These are phyloP conservation scores for Diaporthe ilicicola DNA, from an alignment of 2,329 filamentous ascomycete species.

Conservation along the genomic window DNA sequence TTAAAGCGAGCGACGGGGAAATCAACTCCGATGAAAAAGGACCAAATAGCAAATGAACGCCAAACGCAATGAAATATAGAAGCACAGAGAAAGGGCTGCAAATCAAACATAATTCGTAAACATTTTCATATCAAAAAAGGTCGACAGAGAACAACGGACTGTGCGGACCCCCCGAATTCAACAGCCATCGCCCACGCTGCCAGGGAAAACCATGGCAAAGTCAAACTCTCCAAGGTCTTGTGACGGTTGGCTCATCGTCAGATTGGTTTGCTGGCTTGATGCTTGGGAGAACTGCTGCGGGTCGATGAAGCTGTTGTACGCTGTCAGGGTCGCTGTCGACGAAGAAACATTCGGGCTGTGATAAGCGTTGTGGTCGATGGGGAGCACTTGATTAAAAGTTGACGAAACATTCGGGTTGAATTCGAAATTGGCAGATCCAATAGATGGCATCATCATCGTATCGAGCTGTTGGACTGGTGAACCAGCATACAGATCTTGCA, in stretches of 20 bases:
- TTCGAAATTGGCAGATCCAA: conserved; percentile 39
- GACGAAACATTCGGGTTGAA: conserved; percentile 27
- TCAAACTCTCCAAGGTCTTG: conserved; percentile 29
- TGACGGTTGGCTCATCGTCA: background rate
- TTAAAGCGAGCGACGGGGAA: conserved; percentile 16
- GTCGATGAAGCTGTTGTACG: conserved; percentile 34
- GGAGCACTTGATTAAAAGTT: conserved; percentile 31
- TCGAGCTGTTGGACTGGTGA: conserved; percentile 23
- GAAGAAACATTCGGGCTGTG: conserved; percentile 38
- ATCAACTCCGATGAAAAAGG: background rate
- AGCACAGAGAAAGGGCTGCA: background rate
- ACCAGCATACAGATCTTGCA: conserved; percentile 19
- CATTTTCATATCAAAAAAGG: background rate
- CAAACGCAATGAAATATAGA: background rate
- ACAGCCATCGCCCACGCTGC: background rate
- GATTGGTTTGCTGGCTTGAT: background rate
- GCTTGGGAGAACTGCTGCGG: conserved; percentile 25
- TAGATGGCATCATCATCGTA: conserved; percentile 36
- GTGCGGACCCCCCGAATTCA: background rate
- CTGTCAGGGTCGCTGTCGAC: conserved; percentile 39
- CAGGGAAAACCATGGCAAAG: conserved; percentile 26
- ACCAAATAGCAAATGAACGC: background rate
- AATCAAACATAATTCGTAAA: conserved; percentile 11
- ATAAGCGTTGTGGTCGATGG: conserved; percentile 36
- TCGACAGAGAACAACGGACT: background rate